phyloP scores from a whole-genome alignment of 2,329 filamentous ascomycete species.

The Exophiala phaeomuriformis region DNA sequence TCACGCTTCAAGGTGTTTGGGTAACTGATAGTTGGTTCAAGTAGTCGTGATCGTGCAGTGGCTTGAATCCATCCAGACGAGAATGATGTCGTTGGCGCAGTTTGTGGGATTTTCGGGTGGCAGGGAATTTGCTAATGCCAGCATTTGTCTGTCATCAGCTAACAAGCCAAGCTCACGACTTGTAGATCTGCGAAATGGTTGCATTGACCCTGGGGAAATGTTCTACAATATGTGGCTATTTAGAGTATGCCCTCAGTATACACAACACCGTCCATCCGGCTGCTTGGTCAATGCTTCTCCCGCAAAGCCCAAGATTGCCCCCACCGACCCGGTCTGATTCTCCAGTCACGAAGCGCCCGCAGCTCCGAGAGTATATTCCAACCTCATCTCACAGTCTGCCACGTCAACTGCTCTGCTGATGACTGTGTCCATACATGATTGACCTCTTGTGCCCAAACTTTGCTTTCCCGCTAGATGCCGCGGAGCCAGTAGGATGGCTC shows the following conservation, averaged over 20 bases:
- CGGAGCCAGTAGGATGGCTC: no score
- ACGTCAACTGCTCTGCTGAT: constrained; percentile 1
- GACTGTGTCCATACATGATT: no score
- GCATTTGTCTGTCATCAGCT: neutral
- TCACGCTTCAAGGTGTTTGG: constrained; percentile 3
- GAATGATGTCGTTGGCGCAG: constrained; percentile 22
- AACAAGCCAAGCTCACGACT: neutral
- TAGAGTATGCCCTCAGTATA: no score
- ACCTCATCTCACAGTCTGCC: constrained; percentile 1
- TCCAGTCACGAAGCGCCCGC: neutral
- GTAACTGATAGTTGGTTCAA: neutral
- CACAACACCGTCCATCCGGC: neutral
- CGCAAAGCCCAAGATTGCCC: neutral
- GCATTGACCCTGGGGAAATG: no score
- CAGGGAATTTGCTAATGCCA: constrained; percentile 8
- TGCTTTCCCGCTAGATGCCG: no score
- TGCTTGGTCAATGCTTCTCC: neutral
- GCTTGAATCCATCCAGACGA: constrained; percentile 1
- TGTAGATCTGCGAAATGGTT: no score
- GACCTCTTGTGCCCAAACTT: neutral
- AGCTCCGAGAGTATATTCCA: neutral
- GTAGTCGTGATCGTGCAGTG: neutral
- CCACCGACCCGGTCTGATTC: neutral
- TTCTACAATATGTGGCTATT: no score
- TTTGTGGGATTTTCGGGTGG: constrained; percentile 5